Conservation (phyloP, 2,329 filamentous ascomycete genomes). For the Chaetoscypha palmicola region DNA sequence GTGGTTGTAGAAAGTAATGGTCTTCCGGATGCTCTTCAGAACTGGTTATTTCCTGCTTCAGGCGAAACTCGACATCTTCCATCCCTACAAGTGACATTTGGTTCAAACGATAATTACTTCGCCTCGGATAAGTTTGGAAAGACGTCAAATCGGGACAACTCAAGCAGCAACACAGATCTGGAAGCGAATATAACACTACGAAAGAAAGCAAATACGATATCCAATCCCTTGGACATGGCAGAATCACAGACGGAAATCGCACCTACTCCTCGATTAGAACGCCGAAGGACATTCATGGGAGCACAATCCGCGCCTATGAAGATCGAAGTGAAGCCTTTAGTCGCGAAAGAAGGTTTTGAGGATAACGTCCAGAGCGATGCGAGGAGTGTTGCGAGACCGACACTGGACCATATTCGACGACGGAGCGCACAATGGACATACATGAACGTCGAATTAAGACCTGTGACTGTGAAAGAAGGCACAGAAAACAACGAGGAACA, state of each 20-base stretch:
- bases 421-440: too few relatives aligned
- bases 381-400: not conserved
- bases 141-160: slow-evolving; percentile 15
- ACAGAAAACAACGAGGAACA: too few relatives aligned
- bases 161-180: not conserved
- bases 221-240: slow-evolving; percentile 5
- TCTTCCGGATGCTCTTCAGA: slow-evolving; percentile 9
- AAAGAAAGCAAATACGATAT: slow-evolving; percentile 14
- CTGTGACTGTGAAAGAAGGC: too few relatives aligned
- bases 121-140: slow-evolving; percentile 20
- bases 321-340: not conserved
- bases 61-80: slow-evolving; percentile 13
- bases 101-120: slow-evolving; percentile 21
- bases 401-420: too few relatives aligned
- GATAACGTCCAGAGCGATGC: not conserved
- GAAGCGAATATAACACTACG: not conserved
- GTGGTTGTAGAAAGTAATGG: slow-evolving; percentile 9
- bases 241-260: not conserved
- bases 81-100: slow-evolving; percentile 19
- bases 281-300: slow-evolving; percentile 13
- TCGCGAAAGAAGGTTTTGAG: not conserved
- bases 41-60: slow-evolving; percentile 16
- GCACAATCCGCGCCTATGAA: slow-evolving; percentile 2
- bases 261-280: slow-evolving; percentile 7
- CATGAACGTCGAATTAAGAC: too few relatives aligned